Percentiles rank a stretch among this genome's conserved stretches.
Evolutionary conservation across 1,139 yeast genomes (phyloP).

Genomic region (Zygoascus sp.): DNA sequence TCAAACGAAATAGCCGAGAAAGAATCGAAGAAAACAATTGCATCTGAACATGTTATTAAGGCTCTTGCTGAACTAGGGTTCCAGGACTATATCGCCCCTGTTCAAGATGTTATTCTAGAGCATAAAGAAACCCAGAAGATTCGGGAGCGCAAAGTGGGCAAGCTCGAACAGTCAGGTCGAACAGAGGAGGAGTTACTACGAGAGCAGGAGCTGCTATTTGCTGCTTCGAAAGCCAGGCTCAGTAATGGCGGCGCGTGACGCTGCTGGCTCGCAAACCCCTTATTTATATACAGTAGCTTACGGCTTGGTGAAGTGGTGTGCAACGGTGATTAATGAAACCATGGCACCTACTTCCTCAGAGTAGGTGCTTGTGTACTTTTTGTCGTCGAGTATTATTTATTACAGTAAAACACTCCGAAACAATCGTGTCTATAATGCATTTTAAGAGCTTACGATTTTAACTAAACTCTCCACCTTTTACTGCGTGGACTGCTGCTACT

Average conservation of each 20-base stretch:
- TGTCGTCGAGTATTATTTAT: not conserved
- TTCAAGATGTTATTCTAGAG: conserved; percentile 75
- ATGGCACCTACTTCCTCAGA: not conserved
- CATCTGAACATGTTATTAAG: conserved; percentile 91
- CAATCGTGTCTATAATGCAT: conserved; percentile 7
- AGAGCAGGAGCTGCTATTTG: conserved; percentile 90
- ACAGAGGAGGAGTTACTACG: conserved; percentile 85
- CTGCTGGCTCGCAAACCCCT: not conserved
- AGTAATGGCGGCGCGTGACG: conserved; percentile 24
- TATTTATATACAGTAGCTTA: not conserved
- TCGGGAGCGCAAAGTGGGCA: conserved; percentile 89
- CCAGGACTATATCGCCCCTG: conserved; percentile 73
- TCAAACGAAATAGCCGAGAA: conserved; percentile 95
- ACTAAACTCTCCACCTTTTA: not conserved
- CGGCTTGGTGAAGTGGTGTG: not conserved
- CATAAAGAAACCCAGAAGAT: conserved; percentile 76
- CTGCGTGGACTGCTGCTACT: not conserved
- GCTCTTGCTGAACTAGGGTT: conserved; percentile 89
- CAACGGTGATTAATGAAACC: conserved; percentile 4
- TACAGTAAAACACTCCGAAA: not conserved
- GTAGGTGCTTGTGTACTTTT: not conserved
- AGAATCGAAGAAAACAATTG: conserved; percentile 93
- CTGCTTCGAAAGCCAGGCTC: conserved; percentile 67
- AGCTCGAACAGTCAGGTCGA: conserved; percentile 87
- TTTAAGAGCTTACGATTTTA: not conserved